A percentile compares a stretch with the other conserved stretches of the same genome.
These are phyloP conservation scores for Saraca asoca DNA, from an alignment of 331 rosid genomes.

Conservation along the genomic window DNA sequence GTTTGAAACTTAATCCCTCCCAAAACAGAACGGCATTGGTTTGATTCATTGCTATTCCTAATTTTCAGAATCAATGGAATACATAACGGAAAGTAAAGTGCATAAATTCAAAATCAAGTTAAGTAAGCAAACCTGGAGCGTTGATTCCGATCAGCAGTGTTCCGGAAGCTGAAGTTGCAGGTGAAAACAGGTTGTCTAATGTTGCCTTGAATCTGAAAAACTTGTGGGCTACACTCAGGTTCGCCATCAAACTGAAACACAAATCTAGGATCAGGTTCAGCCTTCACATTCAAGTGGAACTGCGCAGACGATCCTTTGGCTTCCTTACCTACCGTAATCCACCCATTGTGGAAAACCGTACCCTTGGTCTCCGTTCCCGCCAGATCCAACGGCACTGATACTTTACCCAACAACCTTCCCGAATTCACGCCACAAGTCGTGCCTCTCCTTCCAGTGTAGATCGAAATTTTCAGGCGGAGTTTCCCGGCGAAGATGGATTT, in stretches of 20 bases:
- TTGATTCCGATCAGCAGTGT: constrained; percentile 62
- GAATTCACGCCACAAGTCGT: constrained; percentile 71
- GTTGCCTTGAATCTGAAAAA: constrained; percentile 75
- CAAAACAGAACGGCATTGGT: not conserved
- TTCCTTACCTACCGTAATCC: constrained; percentile 72
- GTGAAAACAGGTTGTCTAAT: constrained; percentile 80
- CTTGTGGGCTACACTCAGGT: constrained; percentile 86
- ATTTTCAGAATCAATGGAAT: not conserved
- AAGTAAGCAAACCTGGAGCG: constrained; percentile 55
- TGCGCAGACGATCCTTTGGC: constrained; percentile 55
- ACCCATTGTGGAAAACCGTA: constrained; percentile 63
- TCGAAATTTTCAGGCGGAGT: constrained; percentile 60
- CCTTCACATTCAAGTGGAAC: constrained; percentile 72
- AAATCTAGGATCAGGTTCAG: constrained; percentile 81
- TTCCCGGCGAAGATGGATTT: constrained; percentile 57
- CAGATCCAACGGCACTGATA: constrained; percentile 63
- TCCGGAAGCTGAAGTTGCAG: constrained; percentile 80
- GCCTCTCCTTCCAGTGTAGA: constrained; percentile 71
- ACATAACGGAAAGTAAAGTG: not conserved
- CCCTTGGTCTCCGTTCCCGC: constrained; percentile 56
- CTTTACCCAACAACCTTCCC: constrained; percentile 59
- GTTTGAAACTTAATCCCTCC: not conserved
- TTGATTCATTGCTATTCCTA: not conserved
- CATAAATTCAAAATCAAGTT: not conserved
- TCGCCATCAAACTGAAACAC: constrained; percentile 89